Base-by-base conservation (phyloP, 2,329 filamentous ascomycete species). In the Colletotrichum musicola region DNA sequence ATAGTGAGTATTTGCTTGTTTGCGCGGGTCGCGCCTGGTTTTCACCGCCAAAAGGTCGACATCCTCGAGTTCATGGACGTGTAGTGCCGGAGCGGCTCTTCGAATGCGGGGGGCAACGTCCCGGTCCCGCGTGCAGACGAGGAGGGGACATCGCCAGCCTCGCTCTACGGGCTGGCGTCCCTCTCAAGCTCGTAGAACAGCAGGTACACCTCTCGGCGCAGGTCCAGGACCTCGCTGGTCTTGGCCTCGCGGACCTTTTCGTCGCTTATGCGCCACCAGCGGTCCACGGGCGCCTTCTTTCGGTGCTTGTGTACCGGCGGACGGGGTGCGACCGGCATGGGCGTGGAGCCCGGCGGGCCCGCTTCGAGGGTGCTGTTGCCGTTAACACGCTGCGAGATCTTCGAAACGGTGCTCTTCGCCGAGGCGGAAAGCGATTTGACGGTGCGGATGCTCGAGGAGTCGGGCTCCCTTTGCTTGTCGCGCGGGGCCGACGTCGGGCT, bases 191-290 rank as follows among this genome's bases (percentile, higher is more conserved):
- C 95, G 80, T 99, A 99, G 79, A 99, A 99, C 59, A 99, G 81
- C 77, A 99, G 83, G 79, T 99, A 99, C 0, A 98, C 95, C 80
- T 99, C 96, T 75, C 91, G 92, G 81, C 98, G 94, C 94, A 98
- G 97, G 7, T 90, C 89, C 66, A 99, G 80, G 6, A 99, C 94
- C 73, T 99, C 96, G 62, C 87, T 89, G 6, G 95, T 98, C 83
- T 95, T 97, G 73, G 94, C 92, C 80, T 98, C 95, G 77, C 95
- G 96, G 75, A 98, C 89, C 80, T 97, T 97, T 73, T 99, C 96
- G 78, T 99, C 96, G 72, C 95, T 98, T 72, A 99, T 97, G 42
- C 96, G 90, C 96, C 96, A 99, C 96, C 96, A 99, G 47, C 92
- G 90, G 75, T 97, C 92, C 51, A 86, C 87, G 13, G 83, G 80